A percentile compares a stretch with the other conserved stretches of the same genome.
Evolutionary conservation across 257 asterid species (phyloP).

Genomic region (Marsdenia floribunda): DNA sequence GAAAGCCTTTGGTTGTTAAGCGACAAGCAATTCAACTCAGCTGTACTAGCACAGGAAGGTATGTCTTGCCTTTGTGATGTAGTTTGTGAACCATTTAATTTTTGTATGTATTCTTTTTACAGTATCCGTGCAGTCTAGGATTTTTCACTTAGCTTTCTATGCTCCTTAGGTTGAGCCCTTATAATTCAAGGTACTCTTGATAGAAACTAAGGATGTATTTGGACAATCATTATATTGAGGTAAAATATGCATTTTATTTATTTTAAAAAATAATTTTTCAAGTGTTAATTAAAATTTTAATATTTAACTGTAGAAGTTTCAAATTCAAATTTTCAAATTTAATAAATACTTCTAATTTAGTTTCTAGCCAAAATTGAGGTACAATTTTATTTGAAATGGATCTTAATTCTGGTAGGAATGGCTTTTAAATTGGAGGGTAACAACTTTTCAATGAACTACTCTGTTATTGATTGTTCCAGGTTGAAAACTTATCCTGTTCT

Average conservation of each 20-base stretch:
- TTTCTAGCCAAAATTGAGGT: too few species aligned
- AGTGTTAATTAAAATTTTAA: too few species aligned
- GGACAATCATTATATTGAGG: too few species aligned
- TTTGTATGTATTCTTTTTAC: background rate
- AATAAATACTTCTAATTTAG: too few species aligned
- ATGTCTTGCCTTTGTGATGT: slow-evolving; percentile 5
- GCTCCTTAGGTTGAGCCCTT: background rate
- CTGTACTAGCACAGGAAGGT: slow-evolving; percentile 88
- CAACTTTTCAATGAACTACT: background rate
- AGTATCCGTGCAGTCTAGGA: background rate
- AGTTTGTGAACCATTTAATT: background rate
- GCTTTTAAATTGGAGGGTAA: background rate
- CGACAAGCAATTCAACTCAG: slow-evolving; percentile 51
- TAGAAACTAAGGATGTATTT: background rate
- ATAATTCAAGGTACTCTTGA: background rate
- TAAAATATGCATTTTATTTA: too few species aligned
- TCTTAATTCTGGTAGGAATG: background rate
- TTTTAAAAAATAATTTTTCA: too few species aligned
- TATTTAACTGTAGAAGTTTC: too few species aligned
- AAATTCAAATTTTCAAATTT: too few species aligned
- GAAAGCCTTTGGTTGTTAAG: slow-evolving; percentile 60
- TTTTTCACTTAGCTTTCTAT: background rate
- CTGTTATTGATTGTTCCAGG: background rate
- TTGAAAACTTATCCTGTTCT: background rate
- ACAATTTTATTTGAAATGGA: too few species aligned